Conservation (phyloP, 108 stramenopile genomes). For the Skeletonema menzelii region DNA sequence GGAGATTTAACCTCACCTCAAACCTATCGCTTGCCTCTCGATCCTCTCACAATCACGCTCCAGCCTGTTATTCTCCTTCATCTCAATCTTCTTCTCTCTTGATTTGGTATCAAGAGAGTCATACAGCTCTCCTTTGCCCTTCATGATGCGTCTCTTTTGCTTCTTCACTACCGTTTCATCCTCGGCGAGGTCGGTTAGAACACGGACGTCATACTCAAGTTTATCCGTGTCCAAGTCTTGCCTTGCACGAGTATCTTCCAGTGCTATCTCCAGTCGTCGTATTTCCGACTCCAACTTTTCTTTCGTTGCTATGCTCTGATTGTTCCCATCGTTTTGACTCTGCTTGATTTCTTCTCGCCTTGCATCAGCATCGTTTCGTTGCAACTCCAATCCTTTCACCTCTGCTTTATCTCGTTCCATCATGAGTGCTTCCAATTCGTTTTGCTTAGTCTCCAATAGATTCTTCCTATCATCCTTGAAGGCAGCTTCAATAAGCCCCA, state of each 20-base stretch:
- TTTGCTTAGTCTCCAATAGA: slow-evolving; percentile 13
- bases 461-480: slow-evolving; percentile 22
- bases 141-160: slow-evolving; percentile 47
- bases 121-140: slow-evolving; percentile 39
- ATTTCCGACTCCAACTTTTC: slow-evolving; percentile 30
- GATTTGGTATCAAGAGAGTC: slow-evolving; percentile 14
- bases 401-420: slow-evolving; percentile 28
- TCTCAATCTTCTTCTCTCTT: slow-evolving; percentile 9
- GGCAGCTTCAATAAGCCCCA: slow-evolving; percentile 32
- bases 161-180: slow-evolving; percentile 30
- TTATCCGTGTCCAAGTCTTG: slow-evolving; percentile 41
- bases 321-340: slow-evolving; percentile 22
- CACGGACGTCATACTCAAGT: slow-evolving; percentile 41
- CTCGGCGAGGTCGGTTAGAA: slow-evolving; percentile 40
- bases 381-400: slow-evolving; percentile 15
- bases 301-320: slow-evolving; percentile 9
- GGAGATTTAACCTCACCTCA: neutral
- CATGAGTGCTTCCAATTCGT: slow-evolving; percentile 36
- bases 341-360: slow-evolving; percentile 28
- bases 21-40: slow-evolving; percentile 39
- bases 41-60: slow-evolving; percentile 49
- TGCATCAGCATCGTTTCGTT: slow-evolving; percentile 24
- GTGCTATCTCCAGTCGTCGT: slow-evolving; percentile 27
- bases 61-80: slow-evolving; percentile 30
- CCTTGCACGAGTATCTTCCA: slow-evolving; percentile 33